Evolutionary conservation across 129 eudicot species (phyloP).

Genomic region (Scalesia atractyloides): DNA sequence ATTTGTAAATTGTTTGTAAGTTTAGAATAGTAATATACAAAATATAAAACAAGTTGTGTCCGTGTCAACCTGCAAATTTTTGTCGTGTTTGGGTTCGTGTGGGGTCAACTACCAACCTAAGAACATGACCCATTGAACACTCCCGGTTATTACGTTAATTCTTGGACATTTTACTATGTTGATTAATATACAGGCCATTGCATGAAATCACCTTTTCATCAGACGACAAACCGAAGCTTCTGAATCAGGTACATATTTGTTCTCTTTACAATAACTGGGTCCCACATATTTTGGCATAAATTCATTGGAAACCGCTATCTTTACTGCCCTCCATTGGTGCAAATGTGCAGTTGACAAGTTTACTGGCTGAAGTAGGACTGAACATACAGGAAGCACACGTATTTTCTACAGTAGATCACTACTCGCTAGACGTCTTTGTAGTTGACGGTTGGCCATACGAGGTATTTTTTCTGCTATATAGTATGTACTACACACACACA

Average conservation of each 20-base stretch:
- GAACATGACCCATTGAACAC: too few relatives aligned
- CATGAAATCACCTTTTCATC: conserved; percentile 96
- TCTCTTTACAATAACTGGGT: background rate
- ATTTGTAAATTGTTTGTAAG: background rate
- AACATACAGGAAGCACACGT: conserved; percentile 99
- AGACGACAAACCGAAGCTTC: conserved; percentile 96
- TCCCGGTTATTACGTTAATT: too few relatives aligned
- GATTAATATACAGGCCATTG: conserved; percentile 75
- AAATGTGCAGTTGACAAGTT: conserved; percentile 78
- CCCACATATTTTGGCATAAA: background rate
- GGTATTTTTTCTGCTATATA: conserved; percentile 40
- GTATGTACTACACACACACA: background rate
- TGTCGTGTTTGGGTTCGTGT: too few relatives aligned
- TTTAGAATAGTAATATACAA: background rate
- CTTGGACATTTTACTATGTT: conserved; percentile 26
- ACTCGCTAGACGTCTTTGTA: conserved; percentile 94
- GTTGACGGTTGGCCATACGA: conserved; percentile 97
- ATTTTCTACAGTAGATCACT: conserved; percentile 89
- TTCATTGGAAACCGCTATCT: background rate
- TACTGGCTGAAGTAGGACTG: conserved; percentile 89
- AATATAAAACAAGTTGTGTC: background rate
- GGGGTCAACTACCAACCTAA: too few relatives aligned
- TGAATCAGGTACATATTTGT: conserved; percentile 75
- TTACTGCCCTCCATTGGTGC: background rate
- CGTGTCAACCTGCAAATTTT: background rate